Evolutionary conservation across 192 early-diverging fungal genomes (phyloP).

Genomic region (Gaertneriomyces semiglobifer): DNA sequence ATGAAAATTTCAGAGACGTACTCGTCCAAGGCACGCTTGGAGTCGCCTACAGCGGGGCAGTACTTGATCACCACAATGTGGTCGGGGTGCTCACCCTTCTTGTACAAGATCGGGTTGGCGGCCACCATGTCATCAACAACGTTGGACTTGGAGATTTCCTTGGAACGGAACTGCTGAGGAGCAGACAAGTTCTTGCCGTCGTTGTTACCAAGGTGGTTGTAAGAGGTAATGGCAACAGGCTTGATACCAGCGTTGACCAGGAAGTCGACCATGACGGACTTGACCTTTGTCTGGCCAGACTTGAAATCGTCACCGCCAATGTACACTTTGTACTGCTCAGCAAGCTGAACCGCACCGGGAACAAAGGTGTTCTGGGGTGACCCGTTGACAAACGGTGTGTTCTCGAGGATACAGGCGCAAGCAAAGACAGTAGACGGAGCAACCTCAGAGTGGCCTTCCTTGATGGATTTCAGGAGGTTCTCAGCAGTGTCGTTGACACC

Average conservation of each 20-base stretch:
- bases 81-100: slow-evolving; percentile 71
- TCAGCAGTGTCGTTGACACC: slow-evolving; percentile 97
- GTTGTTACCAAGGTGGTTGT: slow-evolving; percentile 99
- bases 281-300: slow-evolving; percentile 99
- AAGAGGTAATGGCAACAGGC: slow-evolving; percentile 91
- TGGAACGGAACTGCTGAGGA: slow-evolving; percentile 96
- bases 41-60: slow-evolving; percentile 92
- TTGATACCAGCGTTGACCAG: slow-evolving; percentile 98
- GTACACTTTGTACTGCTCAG: slow-evolving; percentile 82
- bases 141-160: slow-evolving; percentile 99
- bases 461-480: slow-evolving; percentile 81
- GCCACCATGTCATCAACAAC: slow-evolving; percentile 99
- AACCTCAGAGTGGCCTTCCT: slow-evolving; percentile 81
- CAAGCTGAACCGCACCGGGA: slow-evolving; percentile 86
- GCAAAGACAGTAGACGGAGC: slow-evolving; percentile 97
- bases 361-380: slow-evolving; percentile 99
- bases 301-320: slow-evolving; percentile 99
- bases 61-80: slow-evolving; percentile 98
- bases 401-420: slow-evolving; percentile 92
- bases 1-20: slow-evolving; percentile 99
- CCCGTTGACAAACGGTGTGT: slow-evolving; percentile 96
- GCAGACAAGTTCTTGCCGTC: slow-evolving; percentile 98
- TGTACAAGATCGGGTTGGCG: slow-evolving; percentile 89
- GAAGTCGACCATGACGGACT: slow-evolving; percentile 98
- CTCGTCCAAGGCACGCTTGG: slow-evolving; percentile 97